Conservation (phyloP, 345 rosid genomes). For the sweet orange (Citrus sinensis) region DVS_A1.0 CM039168.1:27407001-27407500, state of each 20-base stretch:
- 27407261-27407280: slow-evolving; percentile 5
- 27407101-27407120: not conserved
- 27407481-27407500: not conserved
- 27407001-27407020: not conserved
- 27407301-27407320: slow-evolving; percentile 77
- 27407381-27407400: slow-evolving; percentile 52
- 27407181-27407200: not conserved
- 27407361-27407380: slow-evolving; percentile 23
- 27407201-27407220: not conserved
- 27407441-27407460: not conserved
- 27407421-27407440: slow-evolving; percentile 19
- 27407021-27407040: not conserved
- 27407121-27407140: not conserved
- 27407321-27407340: slow-evolving; percentile 90
- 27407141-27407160: not conserved
- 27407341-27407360: not conserved
- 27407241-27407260: not conserved
- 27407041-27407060: not conserved
- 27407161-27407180: not conserved
- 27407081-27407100: not conserved
- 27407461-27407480: slow-evolving; percentile 23
- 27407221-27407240: not conserved
- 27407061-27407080: not conserved
- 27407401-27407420: slow-evolving; percentile 38
- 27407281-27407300: slow-evolving; percentile 72